phyloP scores from a whole-genome alignment of 352 stramenopile genomes.

The Phytophthora pisi region DNA sequence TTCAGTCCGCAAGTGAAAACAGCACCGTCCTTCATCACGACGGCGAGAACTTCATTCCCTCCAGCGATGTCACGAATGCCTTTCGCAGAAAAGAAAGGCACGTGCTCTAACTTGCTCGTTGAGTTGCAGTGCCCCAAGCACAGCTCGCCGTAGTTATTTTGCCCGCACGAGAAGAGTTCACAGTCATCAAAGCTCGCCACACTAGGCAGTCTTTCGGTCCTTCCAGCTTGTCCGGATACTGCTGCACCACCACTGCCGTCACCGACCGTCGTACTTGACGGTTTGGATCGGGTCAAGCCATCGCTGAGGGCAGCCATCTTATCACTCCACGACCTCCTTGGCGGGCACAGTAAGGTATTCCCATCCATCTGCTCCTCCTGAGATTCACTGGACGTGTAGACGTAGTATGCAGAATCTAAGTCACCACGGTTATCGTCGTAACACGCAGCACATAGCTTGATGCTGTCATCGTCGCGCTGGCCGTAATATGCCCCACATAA shows the following conservation, averaged over 20 bases:
- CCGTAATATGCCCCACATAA: constrained; percentile 66
- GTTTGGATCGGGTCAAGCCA: constrained; percentile 44
- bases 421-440: constrained; percentile 82
- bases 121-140: constrained; percentile 89
- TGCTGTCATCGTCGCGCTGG: constrained; percentile 53
- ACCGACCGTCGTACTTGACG: not conserved
- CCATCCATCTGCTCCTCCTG: constrained; percentile 44
- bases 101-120: constrained; percentile 85
- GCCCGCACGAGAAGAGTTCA: constrained; percentile 86
- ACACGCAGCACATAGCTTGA: constrained; percentile 72
- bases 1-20: constrained; percentile 88
- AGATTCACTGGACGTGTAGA: constrained; percentile 38
- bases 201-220: constrained; percentile 14
- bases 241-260: constrained; percentile 11
- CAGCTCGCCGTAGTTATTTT: constrained; percentile 91
- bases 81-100: constrained; percentile 85
- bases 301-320: constrained; percentile 51
- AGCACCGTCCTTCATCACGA: constrained; percentile 84
- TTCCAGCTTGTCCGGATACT: constrained; percentile 9
- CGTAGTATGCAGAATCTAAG: constrained; percentile 56
- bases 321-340: constrained; percentile 57
- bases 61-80: constrained; percentile 71
- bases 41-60: constrained; percentile 86
- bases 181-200: constrained; percentile 74
- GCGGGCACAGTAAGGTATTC: constrained; percentile 49